Conservation (phyloP, 306 rosid species). For the Herpetospermum pedunculosum region DNA sequence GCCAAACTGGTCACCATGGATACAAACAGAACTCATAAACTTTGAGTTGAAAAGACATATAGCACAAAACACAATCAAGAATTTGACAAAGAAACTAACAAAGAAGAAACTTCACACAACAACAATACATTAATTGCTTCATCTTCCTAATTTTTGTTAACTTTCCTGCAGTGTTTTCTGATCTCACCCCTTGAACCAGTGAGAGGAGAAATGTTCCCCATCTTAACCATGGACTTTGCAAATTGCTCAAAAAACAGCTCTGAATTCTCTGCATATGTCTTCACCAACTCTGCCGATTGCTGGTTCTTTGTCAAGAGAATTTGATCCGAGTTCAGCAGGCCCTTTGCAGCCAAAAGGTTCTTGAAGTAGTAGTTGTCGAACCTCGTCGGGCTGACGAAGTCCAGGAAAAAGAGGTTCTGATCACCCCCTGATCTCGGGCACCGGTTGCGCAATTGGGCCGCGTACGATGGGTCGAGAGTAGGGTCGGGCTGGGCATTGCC, state of each 20-base stretch:
- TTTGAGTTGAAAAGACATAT: neutral
- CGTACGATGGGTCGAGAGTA: constrained; percentile 50
- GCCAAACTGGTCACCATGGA: neutral
- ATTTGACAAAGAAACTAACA: neutral
- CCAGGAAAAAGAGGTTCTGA: constrained; percentile 56
- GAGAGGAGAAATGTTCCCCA: constrained; percentile 78
- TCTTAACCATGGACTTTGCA: constrained; percentile 71
- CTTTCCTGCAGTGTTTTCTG: constrained; percentile 50
- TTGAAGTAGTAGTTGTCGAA: constrained; percentile 80
- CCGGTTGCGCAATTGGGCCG: constrained; percentile 27
- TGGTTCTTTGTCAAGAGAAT: constrained; percentile 43
- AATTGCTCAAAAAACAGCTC: constrained; percentile 66
- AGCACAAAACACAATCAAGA: constrained; percentile 1
- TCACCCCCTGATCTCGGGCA: constrained; percentile 91
- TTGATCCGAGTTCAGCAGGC: constrained; percentile 70
- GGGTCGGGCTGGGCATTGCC: constrained; percentile 58
- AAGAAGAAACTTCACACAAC: neutral
- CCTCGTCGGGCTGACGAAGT: constrained; percentile 52
- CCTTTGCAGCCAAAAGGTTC: constrained; percentile 66
- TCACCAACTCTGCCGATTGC: constrained; percentile 46
- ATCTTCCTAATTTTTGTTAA: constrained; percentile 20
- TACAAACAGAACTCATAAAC: neutral
- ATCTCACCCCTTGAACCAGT: constrained; percentile 80
- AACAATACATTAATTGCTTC: constrained; percentile 1
- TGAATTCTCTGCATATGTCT: constrained; percentile 43